Conservation (phyloP, 768 basidiomycete species). For the Auriscalpium orientale region DNA sequence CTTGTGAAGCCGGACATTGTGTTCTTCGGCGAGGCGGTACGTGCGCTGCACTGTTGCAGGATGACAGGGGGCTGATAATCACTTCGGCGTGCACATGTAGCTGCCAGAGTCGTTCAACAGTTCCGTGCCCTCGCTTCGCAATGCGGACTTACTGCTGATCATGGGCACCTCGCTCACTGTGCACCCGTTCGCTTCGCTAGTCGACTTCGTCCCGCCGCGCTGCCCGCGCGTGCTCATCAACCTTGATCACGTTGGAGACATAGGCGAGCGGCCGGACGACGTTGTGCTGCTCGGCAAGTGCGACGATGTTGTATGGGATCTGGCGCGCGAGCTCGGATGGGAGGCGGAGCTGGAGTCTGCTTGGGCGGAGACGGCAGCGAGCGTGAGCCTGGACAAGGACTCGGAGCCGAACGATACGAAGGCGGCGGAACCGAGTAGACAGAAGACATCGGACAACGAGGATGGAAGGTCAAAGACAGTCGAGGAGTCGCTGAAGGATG, state of each 20-base stretch:
- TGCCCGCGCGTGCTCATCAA: constrained; percentile 16
- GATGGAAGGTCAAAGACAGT: not conserved
- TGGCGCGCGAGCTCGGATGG: constrained; percentile 14
- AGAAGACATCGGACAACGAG: not conserved
- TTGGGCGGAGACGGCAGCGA: constrained; percentile 4
- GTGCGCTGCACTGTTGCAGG: constrained; percentile 17
- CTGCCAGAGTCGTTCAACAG: constrained; percentile 65
- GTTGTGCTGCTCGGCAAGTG: constrained; percentile 14
- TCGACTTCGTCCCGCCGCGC: not conserved
- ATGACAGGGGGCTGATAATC: not conserved
- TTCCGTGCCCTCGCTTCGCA: constrained; percentile 41
- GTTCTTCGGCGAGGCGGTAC: constrained; percentile 78
- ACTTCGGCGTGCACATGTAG: constrained; percentile 27
- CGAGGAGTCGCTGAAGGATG: not conserved
- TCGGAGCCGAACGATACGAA: not conserved
- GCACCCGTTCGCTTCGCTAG: constrained; percentile 13
- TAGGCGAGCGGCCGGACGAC: constrained; percentile 9
- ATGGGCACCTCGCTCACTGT: constrained; percentile 16
- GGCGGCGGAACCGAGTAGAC: not conserved
- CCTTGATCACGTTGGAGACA: constrained; percentile 9
- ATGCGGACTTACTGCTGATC: constrained; percentile 56
- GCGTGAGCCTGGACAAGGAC: not conserved
- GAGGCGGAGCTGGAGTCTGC: constrained; percentile 10
- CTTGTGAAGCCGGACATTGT: constrained; percentile 93
- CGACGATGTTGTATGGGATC: constrained; percentile 13